Evolutionary conservation across 2,329 filamentous ascomycete species (phyloP).

Genomic region (Verticillium zaregamsianum): DNA sequence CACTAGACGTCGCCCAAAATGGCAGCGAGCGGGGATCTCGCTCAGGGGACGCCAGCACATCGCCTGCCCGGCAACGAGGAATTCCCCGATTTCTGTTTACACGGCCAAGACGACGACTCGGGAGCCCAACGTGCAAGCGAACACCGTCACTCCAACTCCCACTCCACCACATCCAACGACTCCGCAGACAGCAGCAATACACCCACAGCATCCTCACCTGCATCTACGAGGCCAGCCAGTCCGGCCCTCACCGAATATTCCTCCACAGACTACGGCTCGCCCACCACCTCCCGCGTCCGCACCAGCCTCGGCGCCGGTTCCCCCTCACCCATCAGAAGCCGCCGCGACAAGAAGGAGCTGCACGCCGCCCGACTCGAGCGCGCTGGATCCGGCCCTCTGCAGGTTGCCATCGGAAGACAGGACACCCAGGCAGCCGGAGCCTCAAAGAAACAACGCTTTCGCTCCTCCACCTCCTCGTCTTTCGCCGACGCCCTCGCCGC

Average conservation of each 20-base stretch:
- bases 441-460: slow-evolving; percentile 23
- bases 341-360: slow-evolving; percentile 44
- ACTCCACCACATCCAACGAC: slow-evolving; percentile 8
- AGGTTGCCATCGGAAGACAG: neutral
- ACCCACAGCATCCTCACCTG: slow-evolving; percentile 16
- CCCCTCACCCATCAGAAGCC: slow-evolving; percentile 28
- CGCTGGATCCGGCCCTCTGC: slow-evolving; percentile 24
- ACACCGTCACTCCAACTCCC: slow-evolving; percentile 8
- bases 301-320: slow-evolving; percentile 17
- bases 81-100: slow-evolving; percentile 42
- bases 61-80: slow-evolving; percentile 31
- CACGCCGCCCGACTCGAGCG: slow-evolving; percentile 45
- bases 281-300: slow-evolving; percentile 10
- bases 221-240: slow-evolving; percentile 21
- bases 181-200: slow-evolving; percentile 11
- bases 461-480: slow-evolving; percentile 26
- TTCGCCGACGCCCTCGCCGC: slow-evolving; percentile 39
- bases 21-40: slow-evolving; percentile 6
- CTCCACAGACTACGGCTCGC: neutral
- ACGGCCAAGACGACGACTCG: slow-evolving; percentile 8
- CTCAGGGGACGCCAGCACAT: slow-evolving; percentile 9
- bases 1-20: slow-evolving; percentile 12
- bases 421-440: slow-evolving; percentile 20
- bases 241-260: slow-evolving; percentile 18
- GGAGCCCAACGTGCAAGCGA: neutral